Conservation (phyloP, 2,329 filamentous ascomycete genomes). For the Pleoardoris graminearum region DNA sequence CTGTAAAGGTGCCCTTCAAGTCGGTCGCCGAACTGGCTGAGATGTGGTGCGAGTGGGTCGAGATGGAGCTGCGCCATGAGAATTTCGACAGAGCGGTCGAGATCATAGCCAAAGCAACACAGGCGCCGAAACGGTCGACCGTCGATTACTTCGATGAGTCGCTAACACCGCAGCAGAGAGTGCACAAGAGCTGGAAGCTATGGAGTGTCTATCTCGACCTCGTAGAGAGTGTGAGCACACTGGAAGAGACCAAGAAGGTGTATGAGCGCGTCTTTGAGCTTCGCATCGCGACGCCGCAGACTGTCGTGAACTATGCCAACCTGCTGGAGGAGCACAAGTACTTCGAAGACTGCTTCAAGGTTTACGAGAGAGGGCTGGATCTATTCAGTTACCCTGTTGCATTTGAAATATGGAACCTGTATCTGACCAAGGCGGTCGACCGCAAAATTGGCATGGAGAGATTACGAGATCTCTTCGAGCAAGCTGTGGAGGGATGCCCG, state of each 20-base stretch:
- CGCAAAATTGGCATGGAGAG: slow-evolving; percentile 95
- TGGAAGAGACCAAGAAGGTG: slow-evolving; percentile 90
- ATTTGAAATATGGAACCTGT: slow-evolving; percentile 98
- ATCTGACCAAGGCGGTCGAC: slow-evolving; percentile 95
- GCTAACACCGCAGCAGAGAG: slow-evolving; percentile 88
- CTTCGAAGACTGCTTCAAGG: slow-evolving; percentile 95
- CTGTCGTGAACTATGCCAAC: slow-evolving; percentile 97
- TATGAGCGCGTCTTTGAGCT: slow-evolving; percentile 99
- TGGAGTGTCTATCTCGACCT: slow-evolving; percentile 99
- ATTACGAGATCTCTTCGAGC: slow-evolving; percentile 92
- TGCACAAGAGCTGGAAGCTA: slow-evolving; percentile 99
- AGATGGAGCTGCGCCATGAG: slow-evolving; percentile 94
- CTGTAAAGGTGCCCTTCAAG: slow-evolving; percentile 96
- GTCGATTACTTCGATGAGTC: slow-evolving; percentile 99
- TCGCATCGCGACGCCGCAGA: slow-evolving; percentile 95
- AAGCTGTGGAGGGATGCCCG: slow-evolving; percentile 91
- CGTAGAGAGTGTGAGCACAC: slow-evolving; percentile 86
- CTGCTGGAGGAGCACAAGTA: slow-evolving; percentile 92
- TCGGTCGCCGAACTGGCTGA: slow-evolving; percentile 96
- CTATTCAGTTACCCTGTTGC: slow-evolving; percentile 98
- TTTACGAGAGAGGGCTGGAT: slow-evolving; percentile 93
- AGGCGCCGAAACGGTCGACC: slow-evolving; percentile 94
- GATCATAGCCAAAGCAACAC: slow-evolving; percentile 96
- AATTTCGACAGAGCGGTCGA: slow-evolving; percentile 93
- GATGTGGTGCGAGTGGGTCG: slow-evolving; percentile 99